Evolutionary conservation across 1,284 basidiomycete genomes (phyloP), one percentile per base, ranked within the genome.

Genomic region (Rhodotorula sp.): DNA sequence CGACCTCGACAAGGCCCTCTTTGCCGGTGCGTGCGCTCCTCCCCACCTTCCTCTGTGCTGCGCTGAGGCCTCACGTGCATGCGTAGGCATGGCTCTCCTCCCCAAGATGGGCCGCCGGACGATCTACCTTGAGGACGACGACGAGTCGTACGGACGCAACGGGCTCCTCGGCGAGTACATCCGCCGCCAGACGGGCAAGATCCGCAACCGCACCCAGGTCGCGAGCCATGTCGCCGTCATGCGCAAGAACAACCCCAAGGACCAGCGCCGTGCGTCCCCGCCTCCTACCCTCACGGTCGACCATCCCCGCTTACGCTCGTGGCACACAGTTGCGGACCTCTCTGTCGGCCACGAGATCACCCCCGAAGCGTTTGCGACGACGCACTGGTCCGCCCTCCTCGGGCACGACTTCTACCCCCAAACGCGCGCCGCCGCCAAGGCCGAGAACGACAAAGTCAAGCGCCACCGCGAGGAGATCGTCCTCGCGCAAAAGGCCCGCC

Each of bases 141-240:
- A 48, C n/a, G 37, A 61, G 27, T 57, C 53, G 50, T 67, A 67
- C 59, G 70, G 70, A 4, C 54, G 70, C 12, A 61, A 61, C 36
- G 66, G 62, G 1, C 59, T 71, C 19, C 48, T 71, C 29, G 22
- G 19, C 21, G 70, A 71, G 58, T 71, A 64, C 66, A 32, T 71
- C 27, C 51, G 70, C 32, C 59, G 70, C 22, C 66, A 62, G 48
- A 67, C 70, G 58, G 70, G 70, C 22, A 61, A 44, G n/a, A 56
- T 65, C 56, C 34, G 66, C 37, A 67, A 67, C 51, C 50, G 54
- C 15, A 56, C 44, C 2, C 55, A 71, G 53, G 27, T 61, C 37
- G 51, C 56, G n/a, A 58, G 46, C 29, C 70, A 71, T 34, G 13
- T 60, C 25, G 62, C 46, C 41, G 56, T 65, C 7, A 29, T 50